Evolutionary conservation across 441 rosid genomes (phyloP).

Genomic region (Pelargonium myrrhifolium): DNA sequence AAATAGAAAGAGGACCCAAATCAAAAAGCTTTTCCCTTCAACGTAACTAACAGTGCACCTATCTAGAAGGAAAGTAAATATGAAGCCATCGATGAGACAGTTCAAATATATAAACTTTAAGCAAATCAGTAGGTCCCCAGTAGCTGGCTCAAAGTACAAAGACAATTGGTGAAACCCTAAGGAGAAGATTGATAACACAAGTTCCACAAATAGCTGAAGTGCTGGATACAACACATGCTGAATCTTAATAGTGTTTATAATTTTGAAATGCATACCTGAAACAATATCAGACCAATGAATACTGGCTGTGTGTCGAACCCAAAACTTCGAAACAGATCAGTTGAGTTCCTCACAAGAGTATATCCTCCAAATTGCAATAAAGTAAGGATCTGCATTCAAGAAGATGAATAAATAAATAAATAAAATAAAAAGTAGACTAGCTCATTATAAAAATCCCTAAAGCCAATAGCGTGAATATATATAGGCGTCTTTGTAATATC

Average conservation of each 20-base stretch:
- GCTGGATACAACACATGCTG: not conserved
- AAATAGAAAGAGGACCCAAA: no score
- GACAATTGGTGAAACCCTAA: no score
- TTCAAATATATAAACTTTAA: not conserved
- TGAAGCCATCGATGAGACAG: not conserved
- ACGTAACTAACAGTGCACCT: no score
- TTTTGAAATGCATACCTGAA: slow-evolving; percentile 51
- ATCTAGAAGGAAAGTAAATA: not conserved
- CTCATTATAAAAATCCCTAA: slow-evolving; percentile 11
- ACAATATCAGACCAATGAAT: slow-evolving; percentile 87
- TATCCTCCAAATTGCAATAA: slow-evolving; percentile 92
- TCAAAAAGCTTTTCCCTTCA: no score
- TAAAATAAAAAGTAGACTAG: not conserved
- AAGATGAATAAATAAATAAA: no score
- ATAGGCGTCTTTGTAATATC: no score
- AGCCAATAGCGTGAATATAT: no score
- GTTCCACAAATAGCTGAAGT: not conserved
- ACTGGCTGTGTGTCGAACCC: slow-evolving; percentile 96
- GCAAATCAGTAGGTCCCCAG: no score
- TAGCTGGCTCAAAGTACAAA: no score
- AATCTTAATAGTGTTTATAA: not conserved
- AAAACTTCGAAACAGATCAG: slow-evolving; percentile 84
- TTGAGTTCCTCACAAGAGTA: slow-evolving; percentile 92
- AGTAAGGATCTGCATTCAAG: slow-evolving; percentile 60
- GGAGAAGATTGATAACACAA: not conserved